A percentile compares a stretch with the other conserved stretches of the same genome.
These are phyloP conservation scores for Pecoramyces ruminantium DNA, from an alignment of 192 early-diverging fungal species.

Conservation along the genomic window DNA sequence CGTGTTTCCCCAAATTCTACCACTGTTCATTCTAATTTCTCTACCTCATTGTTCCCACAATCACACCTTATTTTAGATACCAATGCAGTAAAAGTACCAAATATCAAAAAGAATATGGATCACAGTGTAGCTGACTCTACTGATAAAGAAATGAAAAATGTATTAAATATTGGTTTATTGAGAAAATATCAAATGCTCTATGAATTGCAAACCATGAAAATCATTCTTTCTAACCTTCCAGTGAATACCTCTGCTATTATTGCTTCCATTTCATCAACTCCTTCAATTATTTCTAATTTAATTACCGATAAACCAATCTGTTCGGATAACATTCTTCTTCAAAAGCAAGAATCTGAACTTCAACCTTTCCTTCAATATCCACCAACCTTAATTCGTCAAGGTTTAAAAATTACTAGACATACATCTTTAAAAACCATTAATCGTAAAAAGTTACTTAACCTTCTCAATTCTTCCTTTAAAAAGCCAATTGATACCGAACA, in stretches of 20 bases:
- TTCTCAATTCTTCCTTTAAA: conserved; percentile 66
- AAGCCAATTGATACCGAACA: conserved; percentile 27
- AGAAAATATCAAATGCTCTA: neutral
- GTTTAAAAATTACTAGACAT: conserved; percentile 45
- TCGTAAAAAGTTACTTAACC: conserved; percentile 18
- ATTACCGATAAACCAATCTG: conserved; percentile 61
- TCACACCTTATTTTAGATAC: neutral
- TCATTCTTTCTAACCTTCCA: conserved; percentile 47
- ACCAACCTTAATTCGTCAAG: conserved; percentile 65
- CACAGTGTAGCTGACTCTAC: neutral
- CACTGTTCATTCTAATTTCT: neutral
- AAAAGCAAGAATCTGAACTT: conserved; percentile 4
- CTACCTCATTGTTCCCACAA: neutral
- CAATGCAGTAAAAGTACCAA: conserved; percentile 11
- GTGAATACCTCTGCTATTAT: conserved; percentile 58
- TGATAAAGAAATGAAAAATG: neutral
- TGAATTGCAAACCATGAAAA: conserved; percentile 37
- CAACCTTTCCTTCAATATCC: conserved; percentile 13
- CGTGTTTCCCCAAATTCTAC: neutral
- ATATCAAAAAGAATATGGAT: neutral
- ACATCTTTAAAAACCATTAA: conserved; percentile 33
- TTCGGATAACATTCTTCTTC: conserved; percentile 6
- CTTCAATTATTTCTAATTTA: conserved; percentile 45
- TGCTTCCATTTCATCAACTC: conserved; percentile 28
- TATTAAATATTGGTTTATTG: neutral